phyloP scores from a whole-genome alignment of 306 rosid species.

The Lupinus albus region DNA sequence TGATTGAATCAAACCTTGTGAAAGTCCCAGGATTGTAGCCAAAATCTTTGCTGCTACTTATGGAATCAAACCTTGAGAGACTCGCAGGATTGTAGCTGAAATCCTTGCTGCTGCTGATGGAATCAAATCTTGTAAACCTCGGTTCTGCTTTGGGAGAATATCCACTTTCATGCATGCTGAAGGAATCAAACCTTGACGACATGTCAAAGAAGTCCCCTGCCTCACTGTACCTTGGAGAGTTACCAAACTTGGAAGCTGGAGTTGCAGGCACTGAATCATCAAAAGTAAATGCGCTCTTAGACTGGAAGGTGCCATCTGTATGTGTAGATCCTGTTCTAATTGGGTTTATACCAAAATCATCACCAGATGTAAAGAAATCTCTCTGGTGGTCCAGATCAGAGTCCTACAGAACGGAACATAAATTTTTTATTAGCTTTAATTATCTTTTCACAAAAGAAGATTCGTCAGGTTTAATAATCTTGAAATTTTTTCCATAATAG shows the following conservation, averaged over 20 bases:
- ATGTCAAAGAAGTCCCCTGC: conserved; percentile 84
- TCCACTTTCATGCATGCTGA: conserved; percentile 62
- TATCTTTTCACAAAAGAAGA: conserved; percentile 3
- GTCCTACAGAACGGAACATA: conserved; percentile 60
- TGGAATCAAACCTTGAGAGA: conserved; percentile 56
- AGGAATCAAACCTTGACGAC: conserved; percentile 87
- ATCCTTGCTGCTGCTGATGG: conserved; percentile 66
- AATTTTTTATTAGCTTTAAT: conserved; percentile 25
- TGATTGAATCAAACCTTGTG: conserved; percentile 58
- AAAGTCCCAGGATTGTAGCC: conserved; percentile 48
- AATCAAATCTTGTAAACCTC: conserved; percentile 56
- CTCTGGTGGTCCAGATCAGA: conserved; percentile 59
- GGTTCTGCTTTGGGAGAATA: conserved; percentile 53
- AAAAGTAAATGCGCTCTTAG: conserved; percentile 74
- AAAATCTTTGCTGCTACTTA: conserved; percentile 59
- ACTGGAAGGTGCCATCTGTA: conserved; percentile 59
- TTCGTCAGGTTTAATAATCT: conserved; percentile 6
- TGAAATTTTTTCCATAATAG: conserved; percentile 7
- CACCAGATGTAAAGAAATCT: conserved; percentile 70
- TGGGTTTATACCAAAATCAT: conserved; percentile 70
- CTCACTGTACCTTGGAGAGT: conserved; percentile 90
- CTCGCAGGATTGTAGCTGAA: conserved; percentile 46
- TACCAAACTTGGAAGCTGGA: conserved; percentile 77
- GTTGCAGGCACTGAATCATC: conserved; percentile 94
- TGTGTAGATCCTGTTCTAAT: conserved; percentile 71